Conservation (phyloP, 306 rosid species). For the Vigna radiata region DNA sequence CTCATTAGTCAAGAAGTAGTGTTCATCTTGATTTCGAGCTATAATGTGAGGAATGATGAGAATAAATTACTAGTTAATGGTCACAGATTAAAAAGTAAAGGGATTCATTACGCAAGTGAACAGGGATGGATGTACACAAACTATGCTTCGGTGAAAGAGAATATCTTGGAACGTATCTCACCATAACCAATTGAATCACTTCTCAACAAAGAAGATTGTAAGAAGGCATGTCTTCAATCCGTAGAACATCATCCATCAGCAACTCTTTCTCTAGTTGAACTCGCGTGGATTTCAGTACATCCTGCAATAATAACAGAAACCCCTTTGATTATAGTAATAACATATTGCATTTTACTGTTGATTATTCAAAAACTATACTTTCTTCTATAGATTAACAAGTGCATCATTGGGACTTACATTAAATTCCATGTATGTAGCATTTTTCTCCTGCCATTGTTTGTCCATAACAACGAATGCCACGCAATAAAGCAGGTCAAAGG, state of each 20-base stretch:
- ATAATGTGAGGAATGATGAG: slow-evolving; percentile 10
- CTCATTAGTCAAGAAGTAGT: background rate
- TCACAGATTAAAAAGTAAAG: slow-evolving; percentile 2
- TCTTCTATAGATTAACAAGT: background rate
- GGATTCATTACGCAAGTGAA: background rate
- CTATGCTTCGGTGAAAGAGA: background rate
- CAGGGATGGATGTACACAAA: background rate
- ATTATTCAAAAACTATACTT: no score
- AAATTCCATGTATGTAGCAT: slow-evolving; percentile 93
- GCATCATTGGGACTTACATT: slow-evolving; percentile 64
- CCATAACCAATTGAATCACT: background rate
- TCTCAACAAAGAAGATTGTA: slow-evolving; percentile 70
- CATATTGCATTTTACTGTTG: no score
- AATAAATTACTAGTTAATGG: slow-evolving; percentile 17
- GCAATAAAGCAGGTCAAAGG: slow-evolving; percentile 89
- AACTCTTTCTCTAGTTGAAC: slow-evolving; percentile 83
- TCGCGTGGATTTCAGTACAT: slow-evolving; percentile 74
- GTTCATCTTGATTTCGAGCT: no score
- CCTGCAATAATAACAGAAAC: slow-evolving; percentile 50
- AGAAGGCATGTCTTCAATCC: slow-evolving; percentile 97
- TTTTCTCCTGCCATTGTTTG: slow-evolving; percentile 82
- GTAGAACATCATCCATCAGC: slow-evolving; percentile 72
- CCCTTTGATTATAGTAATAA: background rate
- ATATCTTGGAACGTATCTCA: background rate
- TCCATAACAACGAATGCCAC: slow-evolving; percentile 89